phyloP scores from a whole-genome alignment of 495 filamentous ascomycete species.

The Jackrogersella minutella region DNA sequence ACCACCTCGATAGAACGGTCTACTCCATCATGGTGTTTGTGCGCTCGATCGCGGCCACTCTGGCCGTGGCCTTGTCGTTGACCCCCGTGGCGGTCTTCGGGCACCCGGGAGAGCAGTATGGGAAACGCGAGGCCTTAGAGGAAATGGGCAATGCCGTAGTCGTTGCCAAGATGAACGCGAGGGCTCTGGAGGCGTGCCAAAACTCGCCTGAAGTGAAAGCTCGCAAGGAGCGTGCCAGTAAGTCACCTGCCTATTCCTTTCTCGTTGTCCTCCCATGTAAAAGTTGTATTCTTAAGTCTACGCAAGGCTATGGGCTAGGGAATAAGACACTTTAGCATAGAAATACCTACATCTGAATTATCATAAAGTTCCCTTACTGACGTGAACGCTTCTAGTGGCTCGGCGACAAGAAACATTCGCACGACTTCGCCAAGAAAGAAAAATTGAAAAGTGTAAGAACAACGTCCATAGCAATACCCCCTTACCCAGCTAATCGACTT shows the following conservation, averaged over 20 bases:
- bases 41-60: slow-evolving; percentile 28
- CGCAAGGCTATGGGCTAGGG: neutral
- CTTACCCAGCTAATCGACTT: neutral
- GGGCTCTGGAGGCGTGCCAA: slow-evolving; percentile 41
- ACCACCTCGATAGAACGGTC: slow-evolving; percentile 7
- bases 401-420: slow-evolving; percentile 42
- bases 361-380: slow-evolving; percentile 2
- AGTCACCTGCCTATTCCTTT: neutral
- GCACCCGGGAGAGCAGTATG: slow-evolving; percentile 41
- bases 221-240: slow-evolving; percentile 42
- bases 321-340: neutral
- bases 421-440: slow-evolving; percentile 37
- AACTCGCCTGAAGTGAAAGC: slow-evolving; percentile 40
- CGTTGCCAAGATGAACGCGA: slow-evolving; percentile 41
- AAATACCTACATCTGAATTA: neutral
- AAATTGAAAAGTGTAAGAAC: slow-evolving; percentile 33
- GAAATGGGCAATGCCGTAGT: slow-evolving; percentile 40
- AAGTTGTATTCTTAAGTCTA: neutral
- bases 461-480: neutral
- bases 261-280: neutral
- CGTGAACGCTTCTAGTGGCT: slow-evolving; percentile 19
- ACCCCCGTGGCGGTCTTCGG: slow-evolving; percentile 25
- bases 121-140: slow-evolving; percentile 34
- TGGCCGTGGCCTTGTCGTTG: slow-evolving; percentile 36
- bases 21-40: slow-evolving; percentile 38